phyloP scores from a whole-genome alignment of 1,139 yeast genomes.

The Blastobotrys indianensis region DNA sequence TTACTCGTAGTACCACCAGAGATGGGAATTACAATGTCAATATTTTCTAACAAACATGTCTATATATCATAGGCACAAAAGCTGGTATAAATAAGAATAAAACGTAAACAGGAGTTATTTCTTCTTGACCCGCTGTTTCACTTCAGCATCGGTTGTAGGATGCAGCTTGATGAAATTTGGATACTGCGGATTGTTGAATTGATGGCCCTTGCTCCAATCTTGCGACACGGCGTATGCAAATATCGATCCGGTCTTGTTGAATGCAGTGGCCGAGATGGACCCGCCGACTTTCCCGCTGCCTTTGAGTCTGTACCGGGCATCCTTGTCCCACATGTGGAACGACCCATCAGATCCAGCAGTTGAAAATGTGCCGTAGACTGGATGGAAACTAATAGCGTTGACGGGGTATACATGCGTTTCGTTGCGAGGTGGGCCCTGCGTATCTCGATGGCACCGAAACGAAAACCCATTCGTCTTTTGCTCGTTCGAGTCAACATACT shows the following conservation, averaged over 20 bases:
- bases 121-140: conserved; percentile 55
- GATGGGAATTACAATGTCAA: too few relatives aligned
- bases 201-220: conserved; percentile 67
- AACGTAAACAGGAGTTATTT: conserved; percentile 2
- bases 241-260: conserved; percentile 76
- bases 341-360: conserved; percentile 97
- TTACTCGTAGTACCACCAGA: too few relatives aligned
- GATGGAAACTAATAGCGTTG: conserved; percentile 81
- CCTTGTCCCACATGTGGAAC: conserved; percentile 95
- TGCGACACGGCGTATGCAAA: conserved; percentile 91
- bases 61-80: too few relatives aligned
- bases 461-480: conserved; percentile 67
- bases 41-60: too few relatives aligned
- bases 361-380: conserved; percentile 80
- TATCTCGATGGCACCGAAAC: conserved; percentile 84
- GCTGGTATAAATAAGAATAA: too few relatives aligned
- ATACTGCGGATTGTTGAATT: conserved; percentile 66
- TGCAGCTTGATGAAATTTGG: conserved; percentile 78
- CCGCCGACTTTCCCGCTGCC: conserved; percentile 70
- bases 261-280: conserved; percentile 70
- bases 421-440: conserved; percentile 36
- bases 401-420: conserved; percentile 62
- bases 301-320: conserved; percentile 79
- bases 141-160: conserved; percentile 79
- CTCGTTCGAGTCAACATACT: conserved; percentile 78